phyloP scores from a whole-genome alignment of 2,329 filamentous ascomycete genomes.

The Fusarium hainanense region DNA sequence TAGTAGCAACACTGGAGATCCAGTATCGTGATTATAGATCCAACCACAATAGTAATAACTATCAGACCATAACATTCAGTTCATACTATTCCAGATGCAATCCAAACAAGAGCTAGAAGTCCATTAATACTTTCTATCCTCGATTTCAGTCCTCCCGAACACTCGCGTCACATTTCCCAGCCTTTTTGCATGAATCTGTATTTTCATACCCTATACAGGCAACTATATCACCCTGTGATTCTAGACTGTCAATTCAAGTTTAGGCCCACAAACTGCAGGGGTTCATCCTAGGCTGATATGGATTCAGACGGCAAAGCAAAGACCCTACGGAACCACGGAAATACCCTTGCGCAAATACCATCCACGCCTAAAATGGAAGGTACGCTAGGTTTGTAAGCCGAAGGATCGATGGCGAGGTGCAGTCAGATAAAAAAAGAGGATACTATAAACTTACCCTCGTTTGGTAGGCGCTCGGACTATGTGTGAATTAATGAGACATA shows the following conservation, averaged over 20 bases:
- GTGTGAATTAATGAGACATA: fast-evolving
- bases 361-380: background rate
- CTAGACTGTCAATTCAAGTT: fast-evolving
- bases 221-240: background rate
- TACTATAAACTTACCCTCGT: background rate
- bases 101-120: fast-evolving
- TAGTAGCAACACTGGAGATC: background rate
- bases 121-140: fast-evolving
- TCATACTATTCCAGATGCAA: fast-evolving
- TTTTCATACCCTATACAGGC: background rate
- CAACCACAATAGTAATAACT: no score
- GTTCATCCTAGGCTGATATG: background rate
- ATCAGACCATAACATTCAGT: fast-evolving
- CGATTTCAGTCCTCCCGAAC: background rate
- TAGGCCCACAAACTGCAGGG: no score
- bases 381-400: background rate
- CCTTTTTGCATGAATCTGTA: fast-evolving
- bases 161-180: fast-evolving
- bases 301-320: background rate
- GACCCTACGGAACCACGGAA: background rate
- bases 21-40: no score
- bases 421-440: background rate
- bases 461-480: background rate
- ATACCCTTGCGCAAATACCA: background rate
- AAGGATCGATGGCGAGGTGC: background rate